These are phyloP conservation scores for Capniomyces stellatus DNA, from an alignment of 371 early-diverging fungal genomes.

Conservation along the genomic window DNA sequence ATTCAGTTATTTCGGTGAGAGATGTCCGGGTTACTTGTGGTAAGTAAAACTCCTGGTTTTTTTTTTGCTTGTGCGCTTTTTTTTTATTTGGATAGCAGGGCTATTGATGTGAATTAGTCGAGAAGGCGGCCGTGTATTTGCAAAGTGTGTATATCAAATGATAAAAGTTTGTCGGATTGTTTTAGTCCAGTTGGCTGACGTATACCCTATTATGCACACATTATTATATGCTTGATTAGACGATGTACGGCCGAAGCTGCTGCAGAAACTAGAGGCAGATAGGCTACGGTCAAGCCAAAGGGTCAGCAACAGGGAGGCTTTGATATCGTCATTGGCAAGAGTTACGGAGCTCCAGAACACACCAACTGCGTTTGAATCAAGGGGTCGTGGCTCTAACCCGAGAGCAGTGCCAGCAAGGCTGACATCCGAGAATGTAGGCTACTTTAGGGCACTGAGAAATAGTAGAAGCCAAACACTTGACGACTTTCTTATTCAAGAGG, in stretches of 20 bases:
- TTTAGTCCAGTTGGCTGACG: too few species aligned
- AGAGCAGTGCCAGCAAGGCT: too few species aligned
- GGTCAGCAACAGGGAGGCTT: conserved; percentile 19
- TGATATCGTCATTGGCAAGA: conserved; percentile 12
- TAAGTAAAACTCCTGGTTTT: not conserved
- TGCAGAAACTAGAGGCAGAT: conserved; percentile 15
- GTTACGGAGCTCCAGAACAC: too few species aligned
- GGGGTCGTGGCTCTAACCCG: too few species aligned
- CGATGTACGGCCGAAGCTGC: conserved; percentile 50
- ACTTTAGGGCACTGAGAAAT: conserved; percentile 39
- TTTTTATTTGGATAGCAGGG: not conserved
- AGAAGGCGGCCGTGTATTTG: not conserved
- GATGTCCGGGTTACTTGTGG: not conserved
- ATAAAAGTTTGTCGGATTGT: too few species aligned
- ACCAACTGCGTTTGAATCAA: too few species aligned
- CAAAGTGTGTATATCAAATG: too few species aligned
- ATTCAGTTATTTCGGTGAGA: not conserved
- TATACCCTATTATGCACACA: not conserved
- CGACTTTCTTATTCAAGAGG: conserved; percentile 82
- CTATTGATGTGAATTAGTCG: not conserved
- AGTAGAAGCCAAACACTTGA: conserved; percentile 62
- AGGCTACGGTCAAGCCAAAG: conserved; percentile 27
- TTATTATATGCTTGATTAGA: too few species aligned
- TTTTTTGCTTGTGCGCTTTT: too few species aligned
- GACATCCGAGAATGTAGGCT: conserved; percentile 42